Base-by-base conservation (phyloP, 164 flowering plant genomes). In the Stephania cephalantha region DNA sequence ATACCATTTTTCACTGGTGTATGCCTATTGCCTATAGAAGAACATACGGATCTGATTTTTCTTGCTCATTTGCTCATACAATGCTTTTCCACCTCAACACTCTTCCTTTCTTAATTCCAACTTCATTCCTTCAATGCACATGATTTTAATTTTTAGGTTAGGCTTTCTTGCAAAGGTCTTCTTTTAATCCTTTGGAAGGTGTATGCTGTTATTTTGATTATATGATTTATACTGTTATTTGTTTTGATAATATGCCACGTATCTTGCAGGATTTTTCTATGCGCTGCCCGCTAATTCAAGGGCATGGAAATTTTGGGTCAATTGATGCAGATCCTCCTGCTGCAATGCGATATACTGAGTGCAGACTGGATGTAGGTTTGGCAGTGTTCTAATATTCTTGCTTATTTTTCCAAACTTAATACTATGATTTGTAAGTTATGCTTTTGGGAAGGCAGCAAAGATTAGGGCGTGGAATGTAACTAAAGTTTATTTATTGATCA, bases 231-330 rank as follows among this genome's bases (percentile, higher is more conserved):
- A 48, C 53, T 12, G 53, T 12, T 50, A 35, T 35, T 35, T 35
- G 42, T 4, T 35, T 35, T 35, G 42, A 35, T 35, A 35, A 35
- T 70, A 29, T 46, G 11, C 29, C 6, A 11, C 30, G 25, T 69
- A 20, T 69, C 15, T 74, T 80, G 30, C 85, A 93, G 99, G 97
- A 93, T 86, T 95, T 95, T 79, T 93, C 99, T 69, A 76, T 95
- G 80, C 88, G 98, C 5, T 84, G 80, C 77, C 93, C 97, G 11
- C 95, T 95, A 44, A 85, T 95, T 78, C 89, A 84, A 70, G 99
- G 99, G 64, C 99, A 95, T 85, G 99, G 99, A 25, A 95, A 95
- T 84, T 95, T 95, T 87, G 99, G 99, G 69, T 95, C 99, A 58
- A 77, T 95, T 77, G 99, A 95, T 86, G 95, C 98, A 10, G 99